Evolutionary conservation across 176 grass and related monocot species (phyloP), one percentile per base, ranked within the genome.

Genomic region (Oropetium thomaeum): DNA sequence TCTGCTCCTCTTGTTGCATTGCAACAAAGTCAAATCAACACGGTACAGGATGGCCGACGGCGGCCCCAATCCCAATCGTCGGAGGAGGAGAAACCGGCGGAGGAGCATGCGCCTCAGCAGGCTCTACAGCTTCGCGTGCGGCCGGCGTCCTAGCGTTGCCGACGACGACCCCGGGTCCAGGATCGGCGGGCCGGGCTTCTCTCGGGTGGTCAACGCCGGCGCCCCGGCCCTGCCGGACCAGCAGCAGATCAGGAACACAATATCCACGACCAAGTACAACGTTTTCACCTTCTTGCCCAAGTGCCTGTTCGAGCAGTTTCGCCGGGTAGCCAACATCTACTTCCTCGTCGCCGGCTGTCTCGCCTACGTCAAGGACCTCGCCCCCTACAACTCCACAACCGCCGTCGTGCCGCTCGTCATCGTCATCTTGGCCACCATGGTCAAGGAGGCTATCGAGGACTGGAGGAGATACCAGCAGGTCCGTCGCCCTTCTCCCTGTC

Each of bases 301-400:
- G 74, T 98, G 89, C 30, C 77, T 98, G 8, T 98, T 98, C 64
- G 96, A 98, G 87, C 96, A 98, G 80, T 98, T 98, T 70, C 76
- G 91, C 19, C 63, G 96, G 12, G 96, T 93, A 3, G 96, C 91
- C 65, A 98, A 98, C 79, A 55, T 98, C 47, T 98, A 93, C 87
- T 98, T 98, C 73, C 83, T 98, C 45, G 10, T 80, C 51, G 0
- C 62, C 23, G 88, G 2, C 17, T 78, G 84, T 62, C 54, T 98
- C 32, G 3, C 87, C 20, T 92, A 83, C 86, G 77, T 45, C 30
- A 1, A 30, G n/a, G n/a, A n/a, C 3, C 75, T 98, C 79, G 86
- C 96, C 7, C 79, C 96, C 4, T 98, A 81, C 76, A 43, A 0
- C 62, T 62, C 86, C 3, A 3, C 37, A 51, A 92, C 62, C 22